A percentile compares a stretch with the other conserved stretches of the same genome.
phyloP scores from a whole-genome alignment of 805 yeast species.

The Limtongia smithiae region DNA sequence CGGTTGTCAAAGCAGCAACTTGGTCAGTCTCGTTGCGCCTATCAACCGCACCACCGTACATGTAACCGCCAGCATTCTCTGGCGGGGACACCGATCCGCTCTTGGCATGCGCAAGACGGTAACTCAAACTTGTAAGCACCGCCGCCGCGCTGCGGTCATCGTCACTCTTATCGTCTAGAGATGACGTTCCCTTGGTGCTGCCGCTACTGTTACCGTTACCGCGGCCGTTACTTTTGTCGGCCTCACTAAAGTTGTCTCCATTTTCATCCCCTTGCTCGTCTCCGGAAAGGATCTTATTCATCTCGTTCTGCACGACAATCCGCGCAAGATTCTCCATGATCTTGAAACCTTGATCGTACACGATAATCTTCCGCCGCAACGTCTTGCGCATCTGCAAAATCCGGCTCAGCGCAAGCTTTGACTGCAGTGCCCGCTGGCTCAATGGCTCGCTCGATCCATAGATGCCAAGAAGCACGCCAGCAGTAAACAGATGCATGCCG shows the following conservation, averaged over 20 bases:
- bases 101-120: too few species aligned
- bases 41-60: too few species aligned
- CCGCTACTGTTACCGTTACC: not conserved
- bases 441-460: slow-evolving; percentile 24
- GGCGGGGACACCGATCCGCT: too few species aligned
- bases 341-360: slow-evolving; percentile 6
- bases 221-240: not conserved
- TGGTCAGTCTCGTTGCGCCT: too few species aligned
- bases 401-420: slow-evolving; percentile 20
- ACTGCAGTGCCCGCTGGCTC: slow-evolving; percentile 20
- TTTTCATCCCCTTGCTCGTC: not conserved
- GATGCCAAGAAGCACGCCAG: slow-evolving; percentile 20
- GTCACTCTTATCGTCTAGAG: not conserved
- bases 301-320: slow-evolving; percentile 20
- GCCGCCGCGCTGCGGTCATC: slow-evolving; percentile 17
- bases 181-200: not conserved
- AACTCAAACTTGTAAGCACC: slow-evolving; percentile 1
- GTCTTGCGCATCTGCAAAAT: slow-evolving; percentile 23
- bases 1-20: too few species aligned
- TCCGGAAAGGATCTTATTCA: slow-evolving; percentile 23
- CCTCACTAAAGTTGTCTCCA: not conserved
- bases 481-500: slow-evolving; percentile 19
- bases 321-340: slow-evolving; percentile 23
- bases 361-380: slow-evolving; percentile 1
- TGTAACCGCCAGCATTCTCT: too few species aligned